Evolutionary conservation across 345 rosid genomes (phyloP), one percentile per base, ranked within the genome.

Genomic region (Lagerstroemia speciosa): DNA sequence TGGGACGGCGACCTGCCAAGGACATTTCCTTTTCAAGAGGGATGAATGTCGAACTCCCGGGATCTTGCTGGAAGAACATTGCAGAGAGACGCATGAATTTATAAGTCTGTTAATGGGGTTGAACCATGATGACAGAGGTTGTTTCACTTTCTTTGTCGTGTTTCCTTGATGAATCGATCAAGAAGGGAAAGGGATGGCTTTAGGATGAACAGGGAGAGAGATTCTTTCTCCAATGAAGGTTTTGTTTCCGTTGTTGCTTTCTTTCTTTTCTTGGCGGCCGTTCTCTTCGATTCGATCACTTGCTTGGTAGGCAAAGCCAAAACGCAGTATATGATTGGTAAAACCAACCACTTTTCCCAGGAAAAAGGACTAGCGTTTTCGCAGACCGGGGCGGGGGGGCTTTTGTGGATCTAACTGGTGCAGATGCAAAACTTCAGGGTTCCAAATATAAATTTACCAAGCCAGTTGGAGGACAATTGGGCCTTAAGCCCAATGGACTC

Each of bases 1-100:
- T 72, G 14, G 84, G 84, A 64, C 86, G 90, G 22, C 78, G 85
- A 57, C 20, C 77, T 62, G 68, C n/a, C 64, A 72, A 46, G 1
- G 82, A 76, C 86, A 80, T 84, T 0, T 2, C 29, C 29, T 27
- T 12, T 58, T 19, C n/a, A 9, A 22, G 33, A 4, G 27, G 5
- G 24, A 43, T 41, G 6, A 26, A 19, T 26, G 20, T 66, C 66
- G 40, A 48, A 58, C 48, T 29, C 64, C 11, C 38, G 53, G 48
- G 14, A 3, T 3, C 71, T 43, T 20, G 75, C 27, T 53, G 64
- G 62, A 53, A 12, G 24, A 14, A 33, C 45, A 41, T n/a, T 37
- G 37, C 20, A 27, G 43, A 45, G 57, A 69, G 65, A 73, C 65
- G 71, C 70, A 26, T 9, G 2, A 24, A 57, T 27, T 26, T 58